Conservation (phyloP, 2,329 filamentous ascomycete genomes). For the Fusarium mexicanum region DNA sequence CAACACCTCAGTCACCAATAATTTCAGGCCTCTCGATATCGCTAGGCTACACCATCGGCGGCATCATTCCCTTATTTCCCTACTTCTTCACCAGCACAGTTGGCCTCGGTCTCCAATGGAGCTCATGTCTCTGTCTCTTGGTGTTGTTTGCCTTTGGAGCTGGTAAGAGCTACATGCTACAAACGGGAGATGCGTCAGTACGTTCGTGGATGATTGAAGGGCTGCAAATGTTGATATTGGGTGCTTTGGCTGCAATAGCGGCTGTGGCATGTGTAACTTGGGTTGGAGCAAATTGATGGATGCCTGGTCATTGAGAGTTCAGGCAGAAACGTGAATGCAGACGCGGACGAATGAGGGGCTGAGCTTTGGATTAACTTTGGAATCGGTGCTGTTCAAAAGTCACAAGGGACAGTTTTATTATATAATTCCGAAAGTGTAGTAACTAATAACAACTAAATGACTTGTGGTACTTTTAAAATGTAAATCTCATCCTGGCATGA, state of each 20-base stretch:
- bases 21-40: conserved; percentile 68
- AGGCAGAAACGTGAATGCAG: not conserved
- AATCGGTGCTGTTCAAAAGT: not conserved
- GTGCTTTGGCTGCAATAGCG: conserved; percentile 46
- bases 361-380: not conserved
- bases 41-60: conserved; percentile 69
- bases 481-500: no score
- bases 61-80: conserved; percentile 68
- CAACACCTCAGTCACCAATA: conserved; percentile 47
- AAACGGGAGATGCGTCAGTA: conserved; percentile 16
- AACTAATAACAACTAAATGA: not conserved
- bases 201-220: conserved; percentile 44
- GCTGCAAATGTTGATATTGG: conserved; percentile 48
- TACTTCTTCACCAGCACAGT: conserved; percentile 64
- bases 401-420: not conserved
- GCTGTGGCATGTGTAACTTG: conserved; percentile 46
- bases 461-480: not conserved
- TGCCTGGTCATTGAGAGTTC: not conserved
- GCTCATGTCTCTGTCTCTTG: conserved; percentile 62
- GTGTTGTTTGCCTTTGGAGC: conserved; percentile 66
- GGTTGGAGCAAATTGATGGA: conserved; percentile 18
- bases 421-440: rapidly evolving
- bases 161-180: conserved; percentile 59
- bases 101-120: conserved; percentile 59
- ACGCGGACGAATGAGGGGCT: not conserved